Base-by-base conservation (phyloP, 805 yeast genomes). In the Kregervanrija pseudodelftensis region DNA sequence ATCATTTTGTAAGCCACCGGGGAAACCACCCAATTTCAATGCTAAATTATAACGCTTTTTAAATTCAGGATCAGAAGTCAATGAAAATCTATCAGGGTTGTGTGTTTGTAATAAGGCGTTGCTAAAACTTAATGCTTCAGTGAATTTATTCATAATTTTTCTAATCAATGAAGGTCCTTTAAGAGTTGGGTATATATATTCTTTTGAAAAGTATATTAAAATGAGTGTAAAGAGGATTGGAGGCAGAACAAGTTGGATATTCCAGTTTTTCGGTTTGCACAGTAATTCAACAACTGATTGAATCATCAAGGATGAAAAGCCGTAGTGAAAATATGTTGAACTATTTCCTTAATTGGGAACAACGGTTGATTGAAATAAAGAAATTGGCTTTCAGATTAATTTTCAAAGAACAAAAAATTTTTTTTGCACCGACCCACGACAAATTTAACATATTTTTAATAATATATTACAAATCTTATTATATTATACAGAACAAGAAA, bases 1-100 rank as follows among this genome's bases (percentile, higher is more conserved):
- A 51, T 87, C 95, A 60, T 90, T 90, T 47, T 77, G 74, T 33
- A 90, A 72, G 1, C 97, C 97, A 22, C 96, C 96, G 32, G 87
- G 76, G 43, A 74, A 76, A 1, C 90, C 90, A 46, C 91, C 91
- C 43, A 73, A 68, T 40, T 69, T 68, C 43, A 73, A 48, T n/a
- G 82, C 81, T n/a, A 42, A 47, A 22, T 59, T 55, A 31, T 52
- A 54, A 28, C 43, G 41, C 8, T 48, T 54, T 39, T 42, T 40
- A 15, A 40, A 43, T 14, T 38, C 35, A 11, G 52, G 49, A 33
- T 44, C 38, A 5, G 36, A 35, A 15, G 39, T 37, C 14, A 22
- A 39, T 37, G 36, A 30, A n/a, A 36, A 43, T 30, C 45, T 33
- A 39, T 43, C 46, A 13, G 46, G 46, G 22, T 43, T 43, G 13